Evolutionary conservation across 140 eudicot species (phyloP), one percentile per base, ranked within the genome.

Genomic region (Bidens hawaiensis): DNA sequence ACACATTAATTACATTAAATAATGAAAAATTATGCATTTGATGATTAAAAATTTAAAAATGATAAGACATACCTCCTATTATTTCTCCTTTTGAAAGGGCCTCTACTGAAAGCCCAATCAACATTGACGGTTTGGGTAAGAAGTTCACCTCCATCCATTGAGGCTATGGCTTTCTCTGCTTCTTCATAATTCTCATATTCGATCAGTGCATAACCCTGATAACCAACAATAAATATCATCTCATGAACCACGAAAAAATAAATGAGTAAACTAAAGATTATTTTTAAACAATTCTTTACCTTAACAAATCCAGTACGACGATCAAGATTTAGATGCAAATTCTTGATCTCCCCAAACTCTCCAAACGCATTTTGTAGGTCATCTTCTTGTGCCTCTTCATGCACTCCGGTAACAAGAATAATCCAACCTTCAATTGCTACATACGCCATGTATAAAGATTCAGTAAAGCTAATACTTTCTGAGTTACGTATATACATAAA

Each of bases 371-470:
- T 88, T 27, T 77, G 96, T 53, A 91, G 78, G 74, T 91, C 96
- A 78, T 91, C 99, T 66, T 91, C 99, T 76, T 88, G 96, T 46
- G 95, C 99, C 81, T 91, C 99, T 75, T 88, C 99, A 70, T 91
- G 95, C 63, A 88, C 95, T 70, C 99, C 99, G 46, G 99, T 91
- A 27, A 85, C 93, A 23, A 91, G 80, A 70, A 91, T 75, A 71
- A 91, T 91, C 99, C 99, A 91, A 49, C 99, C 99, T 76, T 91
- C 99, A 67, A 91, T 85, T 25, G 99, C 99, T 91, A 80, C 8
- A 64, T 15, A 40, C 22, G 57, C 36, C 61, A 62, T 30, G 78
- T 34, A 70, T 43, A 67, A 46, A 16, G 46, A 12, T 55, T 54
- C 36, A 59, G 69, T 15, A 47, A 16, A 47, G 42, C 60, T 65